These are phyloP conservation scores for Stereum hirsutum DNA, from an alignment of 1,284 basidiomycete genomes.

Conservation along the genomic window DNA sequence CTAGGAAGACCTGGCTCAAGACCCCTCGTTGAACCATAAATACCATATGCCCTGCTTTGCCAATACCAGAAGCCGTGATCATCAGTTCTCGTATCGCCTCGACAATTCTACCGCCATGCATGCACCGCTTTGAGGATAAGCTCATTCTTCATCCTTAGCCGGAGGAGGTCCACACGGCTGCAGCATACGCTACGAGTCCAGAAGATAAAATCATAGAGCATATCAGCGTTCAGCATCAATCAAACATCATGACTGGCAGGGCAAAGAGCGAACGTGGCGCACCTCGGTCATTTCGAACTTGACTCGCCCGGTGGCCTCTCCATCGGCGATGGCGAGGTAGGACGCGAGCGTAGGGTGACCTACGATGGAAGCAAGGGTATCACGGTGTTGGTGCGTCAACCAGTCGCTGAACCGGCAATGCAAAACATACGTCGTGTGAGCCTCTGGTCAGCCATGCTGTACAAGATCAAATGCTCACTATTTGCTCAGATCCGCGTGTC, in stretches of 20 bases:
- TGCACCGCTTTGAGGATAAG: too few species aligned
- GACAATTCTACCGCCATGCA: too few species aligned
- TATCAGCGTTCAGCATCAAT: conserved; percentile 5
- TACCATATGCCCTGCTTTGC: too few species aligned
- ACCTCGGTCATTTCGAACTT: conserved; percentile 97
- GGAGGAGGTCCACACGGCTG: conserved; percentile 98
- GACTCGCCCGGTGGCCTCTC: conserved; percentile 82
- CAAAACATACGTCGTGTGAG: too few species aligned
- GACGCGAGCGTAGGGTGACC: conserved; percentile 84
- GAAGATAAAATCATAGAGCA: too few species aligned
- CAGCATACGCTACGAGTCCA: conserved; percentile 72
- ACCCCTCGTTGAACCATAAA: too few species aligned
- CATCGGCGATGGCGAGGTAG: conserved; percentile 89
- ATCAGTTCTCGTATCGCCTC: too few species aligned
- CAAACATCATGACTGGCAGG: conserved; percentile 4
- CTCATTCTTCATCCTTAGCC: conserved; percentile 76
- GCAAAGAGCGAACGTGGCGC: conserved; percentile 14
- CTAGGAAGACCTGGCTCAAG: too few species aligned
- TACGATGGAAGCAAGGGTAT: conserved; percentile 87
- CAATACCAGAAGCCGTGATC: too few species aligned
- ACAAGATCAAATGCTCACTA: too few species aligned
- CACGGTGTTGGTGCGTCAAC: conserved; percentile 95
- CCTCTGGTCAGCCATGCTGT: too few species aligned
- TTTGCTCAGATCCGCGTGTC: conserved; percentile 91
- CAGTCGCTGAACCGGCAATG: conserved; percentile 92